These are phyloP conservation scores for Coemansia sp. DNA, from an alignment of 192 early-diverging fungal genomes.

Conservation along the genomic window DNA sequence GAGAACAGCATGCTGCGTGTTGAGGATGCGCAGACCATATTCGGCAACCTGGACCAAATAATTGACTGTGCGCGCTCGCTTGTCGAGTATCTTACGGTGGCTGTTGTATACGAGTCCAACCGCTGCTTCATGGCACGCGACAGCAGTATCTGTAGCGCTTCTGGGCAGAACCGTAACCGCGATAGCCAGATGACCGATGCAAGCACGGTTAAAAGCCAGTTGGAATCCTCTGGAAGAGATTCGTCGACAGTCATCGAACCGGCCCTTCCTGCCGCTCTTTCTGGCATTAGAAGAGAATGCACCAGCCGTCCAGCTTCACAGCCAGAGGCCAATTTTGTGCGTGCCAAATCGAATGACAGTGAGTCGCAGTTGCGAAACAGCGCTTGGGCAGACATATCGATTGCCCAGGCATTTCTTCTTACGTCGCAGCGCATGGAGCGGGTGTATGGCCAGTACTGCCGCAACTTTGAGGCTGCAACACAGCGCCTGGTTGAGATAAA, in stretches of 20 bases:
- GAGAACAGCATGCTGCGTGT: conserved; percentile 52
- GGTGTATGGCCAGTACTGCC: conserved; percentile 53
- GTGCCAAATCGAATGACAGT: conserved; percentile 3
- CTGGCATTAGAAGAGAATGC: conserved; percentile 1
- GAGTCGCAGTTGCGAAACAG: conserved; percentile 31
- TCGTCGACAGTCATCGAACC: no score
- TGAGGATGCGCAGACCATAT: conserved; percentile 70
- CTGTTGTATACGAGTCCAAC: conserved; percentile 54
- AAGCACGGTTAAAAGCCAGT: neutral
- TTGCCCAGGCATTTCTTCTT: conserved; percentile 48
- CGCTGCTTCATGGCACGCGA: conserved; percentile 13
- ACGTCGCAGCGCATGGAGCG: conserved; percentile 49
- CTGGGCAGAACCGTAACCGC: neutral
- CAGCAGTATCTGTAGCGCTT: neutral
- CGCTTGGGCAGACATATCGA: conserved; percentile 46
- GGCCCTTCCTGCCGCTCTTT: neutral
- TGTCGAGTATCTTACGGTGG: conserved; percentile 63
- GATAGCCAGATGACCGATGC: neutral
- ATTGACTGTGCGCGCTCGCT: conserved; percentile 68
- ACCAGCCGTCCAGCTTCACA: conserved; percentile 27
- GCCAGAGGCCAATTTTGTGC: conserved; percentile 16
- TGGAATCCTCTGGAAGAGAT: neutral
- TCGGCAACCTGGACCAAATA: conserved; percentile 77
- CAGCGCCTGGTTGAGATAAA: conserved; percentile 49
- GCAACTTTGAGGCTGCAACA: conserved; percentile 53